These are phyloP conservation scores for Brachypodium distachyon DNA, from an alignment of 202 grass and related monocot genomes.

Conservation along the genomic window DNA sequence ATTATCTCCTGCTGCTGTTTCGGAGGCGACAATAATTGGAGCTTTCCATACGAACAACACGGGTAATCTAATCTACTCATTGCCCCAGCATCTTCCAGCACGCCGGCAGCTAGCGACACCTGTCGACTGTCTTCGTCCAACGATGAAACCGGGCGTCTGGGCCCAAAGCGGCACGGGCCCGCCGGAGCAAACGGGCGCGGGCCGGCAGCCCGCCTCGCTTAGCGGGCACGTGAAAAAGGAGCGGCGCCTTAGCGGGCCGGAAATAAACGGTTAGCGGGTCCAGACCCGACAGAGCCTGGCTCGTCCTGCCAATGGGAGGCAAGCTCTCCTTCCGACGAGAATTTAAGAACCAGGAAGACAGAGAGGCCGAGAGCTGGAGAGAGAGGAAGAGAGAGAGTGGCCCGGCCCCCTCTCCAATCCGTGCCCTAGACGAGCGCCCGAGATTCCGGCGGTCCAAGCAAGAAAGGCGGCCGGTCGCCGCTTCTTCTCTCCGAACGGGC, in stretches of 20 bases:
- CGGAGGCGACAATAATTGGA: slow-evolving; percentile 6
- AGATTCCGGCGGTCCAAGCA: not conserved
- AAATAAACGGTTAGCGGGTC: no score
- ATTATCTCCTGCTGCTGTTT: not conserved
- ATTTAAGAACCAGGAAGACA: slow-evolving; percentile 25
- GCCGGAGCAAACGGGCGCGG: not conserved
- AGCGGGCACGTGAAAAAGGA: not conserved
- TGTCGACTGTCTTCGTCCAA: not conserved
- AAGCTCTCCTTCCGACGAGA: slow-evolving; percentile 13
- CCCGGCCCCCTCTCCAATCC: not conserved
- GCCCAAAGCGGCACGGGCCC: not conserved
- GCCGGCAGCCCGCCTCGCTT: not conserved
- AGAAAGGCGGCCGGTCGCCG: no score
- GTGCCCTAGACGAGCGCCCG: not conserved
- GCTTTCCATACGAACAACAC: not conserved
- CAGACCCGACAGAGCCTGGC: not conserved
- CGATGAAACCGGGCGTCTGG: not conserved
- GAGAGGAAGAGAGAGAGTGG: not conserved
- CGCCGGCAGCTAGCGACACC: not conserved
- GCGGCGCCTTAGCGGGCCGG: no score
- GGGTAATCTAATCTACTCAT: not conserved
- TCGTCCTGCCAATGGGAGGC: slow-evolving; percentile 22
- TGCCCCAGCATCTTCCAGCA: not conserved
- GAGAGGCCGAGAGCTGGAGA: not conserved
- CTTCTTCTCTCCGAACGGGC: not conserved